Conservation (phyloP, 768 basidiomycete genomes). For the Hygrophoropsis aurantiaca region DNA sequence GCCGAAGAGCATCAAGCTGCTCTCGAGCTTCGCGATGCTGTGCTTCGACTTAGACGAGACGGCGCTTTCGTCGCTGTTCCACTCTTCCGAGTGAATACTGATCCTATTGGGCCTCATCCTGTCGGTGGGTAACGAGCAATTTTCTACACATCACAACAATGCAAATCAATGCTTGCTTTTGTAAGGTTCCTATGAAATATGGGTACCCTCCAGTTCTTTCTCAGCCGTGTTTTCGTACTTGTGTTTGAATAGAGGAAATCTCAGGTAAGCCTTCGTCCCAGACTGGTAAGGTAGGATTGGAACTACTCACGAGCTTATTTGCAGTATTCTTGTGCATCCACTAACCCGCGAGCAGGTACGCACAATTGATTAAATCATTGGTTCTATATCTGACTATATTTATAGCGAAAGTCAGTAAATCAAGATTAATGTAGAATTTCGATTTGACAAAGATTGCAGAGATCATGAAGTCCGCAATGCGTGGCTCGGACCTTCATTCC, state of each 20-base stretch:
- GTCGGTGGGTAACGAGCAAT: constrained; percentile 47
- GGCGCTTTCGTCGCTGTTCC: constrained; percentile 83
- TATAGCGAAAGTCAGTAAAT: constrained; percentile 49
- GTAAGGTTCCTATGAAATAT: constrained; percentile 78
- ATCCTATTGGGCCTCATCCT: constrained; percentile 74
- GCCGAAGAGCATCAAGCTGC: constrained; percentile 61
- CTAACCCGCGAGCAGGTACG: constrained; percentile 69
- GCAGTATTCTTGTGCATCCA: constrained; percentile 75
- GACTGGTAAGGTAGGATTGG: background rate
- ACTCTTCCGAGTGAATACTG: constrained; percentile 65
- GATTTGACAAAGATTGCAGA: constrained; percentile 28
- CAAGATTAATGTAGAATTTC: background rate
- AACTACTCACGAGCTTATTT: background rate
- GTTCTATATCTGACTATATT: constrained; percentile 3
- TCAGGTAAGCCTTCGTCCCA: constrained; percentile 48
- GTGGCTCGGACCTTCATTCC: constrained; percentile 74
- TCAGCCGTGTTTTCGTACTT: constrained; percentile 76
- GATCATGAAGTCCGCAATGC: constrained; percentile 71
- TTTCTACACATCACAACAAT: background rate
- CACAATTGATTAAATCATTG: constrained; percentile 2
- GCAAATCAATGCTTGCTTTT: background rate
- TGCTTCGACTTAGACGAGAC: constrained; percentile 66
- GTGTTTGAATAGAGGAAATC: constrained; percentile 59
- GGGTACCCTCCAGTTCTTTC: constrained; percentile 77
- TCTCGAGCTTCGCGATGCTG: constrained; percentile 66